Conservation (phyloP, 192 early-diverging fungal genomes). For the Geranomyces variabilis region DNA sequence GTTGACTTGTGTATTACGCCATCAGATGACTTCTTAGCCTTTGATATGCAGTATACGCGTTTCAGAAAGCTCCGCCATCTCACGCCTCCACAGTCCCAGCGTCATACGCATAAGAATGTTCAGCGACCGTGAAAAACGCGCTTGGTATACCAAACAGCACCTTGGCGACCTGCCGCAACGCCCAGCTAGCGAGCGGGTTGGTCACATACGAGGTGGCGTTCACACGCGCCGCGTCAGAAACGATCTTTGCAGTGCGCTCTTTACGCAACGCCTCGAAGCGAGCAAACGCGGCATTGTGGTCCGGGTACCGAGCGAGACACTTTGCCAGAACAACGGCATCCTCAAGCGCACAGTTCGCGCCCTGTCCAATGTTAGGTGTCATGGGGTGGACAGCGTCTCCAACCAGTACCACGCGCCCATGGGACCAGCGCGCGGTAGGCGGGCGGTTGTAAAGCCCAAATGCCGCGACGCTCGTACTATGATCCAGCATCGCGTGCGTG, state of each 20-base stretch:
- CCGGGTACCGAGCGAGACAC: background rate
- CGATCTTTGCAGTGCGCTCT: background rate
- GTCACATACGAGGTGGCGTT: slow-evolving; percentile 3
- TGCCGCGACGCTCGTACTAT: background rate
- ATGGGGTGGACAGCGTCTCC: slow-evolving; percentile 51
- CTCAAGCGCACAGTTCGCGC: slow-evolving; percentile 51
- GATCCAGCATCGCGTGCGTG: background rate
- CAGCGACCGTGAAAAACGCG: no score
- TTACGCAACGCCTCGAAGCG: background rate
- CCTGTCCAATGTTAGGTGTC: slow-evolving; percentile 50
- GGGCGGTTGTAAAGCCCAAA: slow-evolving; percentile 8
- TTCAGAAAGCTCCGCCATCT: no score
- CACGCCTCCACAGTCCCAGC: no score
- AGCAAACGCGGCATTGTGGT: background rate
- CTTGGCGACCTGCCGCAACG: no score
- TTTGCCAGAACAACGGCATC: slow-evolving; percentile 38
- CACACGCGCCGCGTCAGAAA: background rate
- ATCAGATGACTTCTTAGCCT: no score
- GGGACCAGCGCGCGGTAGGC: background rate
- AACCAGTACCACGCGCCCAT: slow-evolving; percentile 26
- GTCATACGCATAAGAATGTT: no score
- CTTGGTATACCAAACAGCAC: no score
- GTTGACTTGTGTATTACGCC: no score
- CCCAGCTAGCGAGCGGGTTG: slow-evolving; percentile 4
- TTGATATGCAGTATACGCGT: no score